Percentiles rank a stretch among this genome's conserved stretches.
Conservation (phyloP, 2,329 filamentous ascomycete genomes). For the Parasarocladium wereldwijsianum region DNA sequence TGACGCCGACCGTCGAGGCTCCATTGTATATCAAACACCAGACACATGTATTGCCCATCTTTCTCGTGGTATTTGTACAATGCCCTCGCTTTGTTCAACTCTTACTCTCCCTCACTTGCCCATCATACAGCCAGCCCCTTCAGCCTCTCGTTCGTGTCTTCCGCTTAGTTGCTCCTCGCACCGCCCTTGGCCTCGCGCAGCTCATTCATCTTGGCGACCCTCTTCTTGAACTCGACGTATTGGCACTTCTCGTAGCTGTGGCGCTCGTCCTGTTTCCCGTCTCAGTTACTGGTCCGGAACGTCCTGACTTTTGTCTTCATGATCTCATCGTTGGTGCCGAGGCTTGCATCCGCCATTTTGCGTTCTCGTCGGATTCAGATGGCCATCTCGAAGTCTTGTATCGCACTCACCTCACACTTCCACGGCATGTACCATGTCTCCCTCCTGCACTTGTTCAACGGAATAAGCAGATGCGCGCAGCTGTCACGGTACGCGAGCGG, state of each 20-base stretch:
- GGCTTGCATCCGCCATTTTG: no score
- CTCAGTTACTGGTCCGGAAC: no score
- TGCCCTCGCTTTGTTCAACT: neutral
- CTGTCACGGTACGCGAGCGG: conserved; percentile 87
- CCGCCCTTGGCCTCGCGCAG: conserved; percentile 73
- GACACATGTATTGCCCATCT: conserved; percentile 3
- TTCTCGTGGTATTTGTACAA: conserved; percentile 3
- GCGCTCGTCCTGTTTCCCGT: conserved; percentile 71
- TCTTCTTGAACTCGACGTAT: conserved; percentile 96
- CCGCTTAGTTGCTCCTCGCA: conserved; percentile 63
- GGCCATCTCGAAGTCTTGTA: no score
- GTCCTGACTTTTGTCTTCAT: no score
- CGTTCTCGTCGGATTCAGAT: no score
- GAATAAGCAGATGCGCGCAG: conserved; percentile 89
- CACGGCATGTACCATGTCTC: conserved; percentile 90
- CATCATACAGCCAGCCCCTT: no score
- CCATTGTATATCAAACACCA: neutral
- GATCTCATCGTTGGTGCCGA: no score
- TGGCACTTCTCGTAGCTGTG: conserved; percentile 99
- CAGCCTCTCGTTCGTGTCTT: no score
- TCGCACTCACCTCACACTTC: conserved; percentile 80
- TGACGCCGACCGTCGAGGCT: no score
- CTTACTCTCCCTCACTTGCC: no score
- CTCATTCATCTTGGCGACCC: conserved; percentile 98
- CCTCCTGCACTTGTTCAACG: conserved; percentile 85